Base-by-base conservation (phyloP, 371 early-diverging fungal species). In the Mortierella sp. region DNA sequence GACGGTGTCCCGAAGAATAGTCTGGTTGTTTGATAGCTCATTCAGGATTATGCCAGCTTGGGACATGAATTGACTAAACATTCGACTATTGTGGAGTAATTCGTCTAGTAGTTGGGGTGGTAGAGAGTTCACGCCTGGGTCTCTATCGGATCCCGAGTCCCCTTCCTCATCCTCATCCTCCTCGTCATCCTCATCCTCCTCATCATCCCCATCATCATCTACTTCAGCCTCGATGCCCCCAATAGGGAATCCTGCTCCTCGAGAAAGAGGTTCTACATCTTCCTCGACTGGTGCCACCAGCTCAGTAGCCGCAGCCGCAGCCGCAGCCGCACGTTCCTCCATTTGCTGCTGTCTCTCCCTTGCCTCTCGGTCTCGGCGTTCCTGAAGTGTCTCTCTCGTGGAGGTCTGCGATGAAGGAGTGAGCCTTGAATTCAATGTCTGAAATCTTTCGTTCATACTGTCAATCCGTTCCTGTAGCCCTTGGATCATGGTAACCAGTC, bases 401-500 rank as follows among this genome's bases (percentile, higher is more conserved):
- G 59, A 44, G 12, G 59, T 59, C 45, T 37, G 37, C 9, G 37
- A 37, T 16, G 57, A 57, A 5, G 2, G 29, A 21, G 21, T 50
- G 21, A n/a, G 18, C 15, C 11, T 15, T 28, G 30, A 18, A 2
- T 2, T 18, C 4, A 57, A 4, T 4, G 57, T 18, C 7, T 30
- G 57, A 19, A 61, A 62, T n/a, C 65, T 69, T 45, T 64, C 61
- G 16, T 61, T 62, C 63, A 74, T 59, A 19, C 58, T 45, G 1
- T 57, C 56, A 28, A 70, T 59, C 26, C 28, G 43, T 6, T 57
- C 47, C 26, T 66, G 66, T 11, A 74, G 59, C 1, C 16, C 37
- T 16, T 65, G 50, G 15, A 70, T 37, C 6, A 57, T 58, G 15
- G 55, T 37, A 6, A 60, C 12, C 0, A 74, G 61, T 0, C 46